These are phyloP conservation scores for Bipolaris oryzae DNA, from an alignment of 2,329 filamentous ascomycete species.

Conservation along the genomic window DNA sequence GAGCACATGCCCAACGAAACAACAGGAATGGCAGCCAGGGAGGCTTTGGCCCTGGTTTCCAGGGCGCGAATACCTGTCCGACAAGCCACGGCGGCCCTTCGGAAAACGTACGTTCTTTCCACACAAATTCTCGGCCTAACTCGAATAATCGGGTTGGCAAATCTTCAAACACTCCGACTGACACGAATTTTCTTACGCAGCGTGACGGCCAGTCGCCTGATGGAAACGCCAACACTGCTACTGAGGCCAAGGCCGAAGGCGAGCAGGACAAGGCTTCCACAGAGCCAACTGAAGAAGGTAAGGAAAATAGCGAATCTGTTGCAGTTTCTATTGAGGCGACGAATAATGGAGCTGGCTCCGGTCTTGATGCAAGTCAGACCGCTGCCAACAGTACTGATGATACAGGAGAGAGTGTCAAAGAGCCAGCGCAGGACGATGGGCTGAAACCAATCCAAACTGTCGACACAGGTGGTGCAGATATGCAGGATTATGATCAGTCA, in stretches of 20 bases:
- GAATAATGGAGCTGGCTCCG: constrained; percentile 9
- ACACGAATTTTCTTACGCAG: constrained; percentile 31
- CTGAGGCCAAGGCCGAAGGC: constrained; percentile 40
- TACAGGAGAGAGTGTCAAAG: constrained; percentile 24
- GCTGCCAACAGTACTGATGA: constrained; percentile 23
- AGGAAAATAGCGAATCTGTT: constrained; percentile 20
- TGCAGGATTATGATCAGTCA: constrained; percentile 30
- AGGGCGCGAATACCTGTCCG: constrained; percentile 37
- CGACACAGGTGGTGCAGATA: constrained; percentile 34
- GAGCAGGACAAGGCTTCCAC: constrained; percentile 30
- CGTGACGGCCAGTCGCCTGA: constrained; percentile 42
- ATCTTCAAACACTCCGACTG: constrained; percentile 28
- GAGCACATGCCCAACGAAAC: constrained; percentile 51
- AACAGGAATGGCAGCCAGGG: constrained; percentile 52
- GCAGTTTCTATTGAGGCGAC: constrained; percentile 14
- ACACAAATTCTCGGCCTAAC: constrained; percentile 24
- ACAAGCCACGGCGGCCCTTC: constrained; percentile 38
- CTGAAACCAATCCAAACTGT: constrained; percentile 46
- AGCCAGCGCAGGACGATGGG: constrained; percentile 23
- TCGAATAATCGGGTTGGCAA: constrained; percentile 14
- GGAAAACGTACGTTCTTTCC: constrained; percentile 45
- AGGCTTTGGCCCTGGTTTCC: constrained; percentile 38
- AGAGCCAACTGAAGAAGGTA: constrained; percentile 41
- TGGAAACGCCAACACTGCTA: constrained; percentile 39
- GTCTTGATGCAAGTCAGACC: constrained; percentile 15